Conservation (phyloP, 1,284 basidiomycete genomes). For the Neolentinus lepideus region DNA sequence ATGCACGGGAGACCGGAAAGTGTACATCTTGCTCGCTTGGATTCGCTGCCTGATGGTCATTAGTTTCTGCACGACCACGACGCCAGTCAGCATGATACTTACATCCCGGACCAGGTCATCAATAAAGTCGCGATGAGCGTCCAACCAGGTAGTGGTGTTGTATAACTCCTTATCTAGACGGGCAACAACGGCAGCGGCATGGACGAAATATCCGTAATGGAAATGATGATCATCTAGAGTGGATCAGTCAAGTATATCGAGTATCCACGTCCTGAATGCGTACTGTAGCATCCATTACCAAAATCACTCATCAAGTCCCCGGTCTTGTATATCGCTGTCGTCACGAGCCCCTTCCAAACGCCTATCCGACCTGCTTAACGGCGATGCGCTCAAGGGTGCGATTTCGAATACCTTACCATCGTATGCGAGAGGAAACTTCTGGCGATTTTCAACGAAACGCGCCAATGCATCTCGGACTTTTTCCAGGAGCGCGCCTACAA, state of each 20-base stretch:
- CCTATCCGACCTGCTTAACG: neutral
- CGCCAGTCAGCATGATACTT: neutral
- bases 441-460: neutral
- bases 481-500: neutral
- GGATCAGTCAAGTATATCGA: neutral
- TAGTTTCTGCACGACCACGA: neutral
- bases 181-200: neutral
- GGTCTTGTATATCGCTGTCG: neutral
- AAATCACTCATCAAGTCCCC: slow-evolving; percentile 1
- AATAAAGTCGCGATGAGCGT: neutral
- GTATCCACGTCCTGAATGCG: too few relatives aligned
- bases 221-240: neutral
- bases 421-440: neutral
- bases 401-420: neutral
- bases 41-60: neutral
- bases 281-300: slow-evolving; percentile 2
- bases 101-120: neutral
- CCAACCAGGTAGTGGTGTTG: neutral
- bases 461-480: neutral
- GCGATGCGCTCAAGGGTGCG: too few relatives aligned
- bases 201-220: slow-evolving; percentile 2
- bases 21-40: neutral
- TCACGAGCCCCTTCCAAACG: neutral
- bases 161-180: neutral
- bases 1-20: neutral